phyloP scores from a whole-genome alignment of 2,329 filamentous ascomycete genomes.

The Zasmidium citrigriseum region DNA sequence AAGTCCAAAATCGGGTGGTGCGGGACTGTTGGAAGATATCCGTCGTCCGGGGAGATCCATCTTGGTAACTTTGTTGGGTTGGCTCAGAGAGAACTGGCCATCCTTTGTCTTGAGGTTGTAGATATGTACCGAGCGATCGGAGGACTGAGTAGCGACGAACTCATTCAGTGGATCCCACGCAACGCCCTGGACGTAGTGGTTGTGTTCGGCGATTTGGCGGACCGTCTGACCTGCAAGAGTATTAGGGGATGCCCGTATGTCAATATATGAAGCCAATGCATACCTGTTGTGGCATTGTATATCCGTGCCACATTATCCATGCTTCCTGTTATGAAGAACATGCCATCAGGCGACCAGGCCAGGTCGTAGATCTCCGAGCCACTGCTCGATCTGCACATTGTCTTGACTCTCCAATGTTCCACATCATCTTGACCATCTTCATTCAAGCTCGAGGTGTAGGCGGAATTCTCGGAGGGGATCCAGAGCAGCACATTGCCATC shows the following conservation, averaged over 20 bases:
- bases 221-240: conserved; percentile 61
- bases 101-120: conserved; percentile 97
- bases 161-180: conserved; percentile 98
- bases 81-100: conserved; percentile 82
- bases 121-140: conserved; percentile 95
- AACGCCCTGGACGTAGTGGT: conserved; percentile 97
- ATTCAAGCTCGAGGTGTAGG: conserved; percentile 66
- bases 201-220: conserved; percentile 94
- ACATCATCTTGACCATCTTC: conserved; percentile 88
- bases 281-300: conserved; percentile 90
- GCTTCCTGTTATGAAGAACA: conserved; percentile 96
- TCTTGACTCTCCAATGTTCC: conserved; percentile 93
- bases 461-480: conserved; percentile 80
- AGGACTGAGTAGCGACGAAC: conserved; percentile 97
- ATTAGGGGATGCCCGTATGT: conserved; percentile 18
- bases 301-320: conserved; percentile 99
- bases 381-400: conserved; percentile 87
- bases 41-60: conserved; percentile 91
- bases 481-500: conserved; percentile 96
- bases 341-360: conserved; percentile 96
- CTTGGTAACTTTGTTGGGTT: conserved; percentile 79
- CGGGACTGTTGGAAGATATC: conserved; percentile 89
- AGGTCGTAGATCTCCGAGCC: conserved; percentile 97
- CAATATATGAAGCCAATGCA: not conserved
- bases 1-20: conserved; percentile 75